Conservation (phyloP, 2,329 filamentous ascomycete species). For the Aspergillus brunneoviolaceus region DNA sequence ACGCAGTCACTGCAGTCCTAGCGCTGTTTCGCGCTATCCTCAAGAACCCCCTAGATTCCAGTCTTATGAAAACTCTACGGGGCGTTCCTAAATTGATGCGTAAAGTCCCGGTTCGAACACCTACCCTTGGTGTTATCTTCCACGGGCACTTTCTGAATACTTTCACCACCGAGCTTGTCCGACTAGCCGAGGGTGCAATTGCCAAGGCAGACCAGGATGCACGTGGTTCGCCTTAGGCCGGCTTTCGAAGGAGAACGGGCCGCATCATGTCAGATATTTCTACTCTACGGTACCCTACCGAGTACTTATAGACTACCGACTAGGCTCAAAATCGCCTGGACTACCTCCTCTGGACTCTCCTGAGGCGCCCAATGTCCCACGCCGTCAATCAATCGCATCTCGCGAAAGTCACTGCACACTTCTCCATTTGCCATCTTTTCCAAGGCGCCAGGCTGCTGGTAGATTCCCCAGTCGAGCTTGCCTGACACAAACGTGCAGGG, state of each 20-base stretch:
- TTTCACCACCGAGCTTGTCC: conserved; percentile 11
- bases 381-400: conserved; percentile 54
- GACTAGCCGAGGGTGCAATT: neutral
- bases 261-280: neutral
- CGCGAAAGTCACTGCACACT: conserved; percentile 55
- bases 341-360: conserved; percentile 59
- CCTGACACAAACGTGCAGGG: conserved; percentile 64
- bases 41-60: conserved; percentile 38
- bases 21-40: conserved; percentile 53
- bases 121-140: conserved; percentile 8
- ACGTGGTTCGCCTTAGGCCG: neutral
- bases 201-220: neutral
- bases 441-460: conserved; percentile 64
- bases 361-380: conserved; percentile 72
- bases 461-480: conserved; percentile 65
- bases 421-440: conserved; percentile 53
- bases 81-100: neutral
- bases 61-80: conserved; percentile 21
- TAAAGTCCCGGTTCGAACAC: conserved; percentile 4
- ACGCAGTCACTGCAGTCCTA: conserved; percentile 51
- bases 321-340: conserved; percentile 49
- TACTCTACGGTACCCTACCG: neutral
- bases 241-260: neutral
- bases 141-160: conserved; percentile 10
- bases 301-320: conserved; percentile 16